Conservation (phyloP, 2,329 filamentous ascomycete genomes). For the Hypoxylon rubiginosum region DNA sequence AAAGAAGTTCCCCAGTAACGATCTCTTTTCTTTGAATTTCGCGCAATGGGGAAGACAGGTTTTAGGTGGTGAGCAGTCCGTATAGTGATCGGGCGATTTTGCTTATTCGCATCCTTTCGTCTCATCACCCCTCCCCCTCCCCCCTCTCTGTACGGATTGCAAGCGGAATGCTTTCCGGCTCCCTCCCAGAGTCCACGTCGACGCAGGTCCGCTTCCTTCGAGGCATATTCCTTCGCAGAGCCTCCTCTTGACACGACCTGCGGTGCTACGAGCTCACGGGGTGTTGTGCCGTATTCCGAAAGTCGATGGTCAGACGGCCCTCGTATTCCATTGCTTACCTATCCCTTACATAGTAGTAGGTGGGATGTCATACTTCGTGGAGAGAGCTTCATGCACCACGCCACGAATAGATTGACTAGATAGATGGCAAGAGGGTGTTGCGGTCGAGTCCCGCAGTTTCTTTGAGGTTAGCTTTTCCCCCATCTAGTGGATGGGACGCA, state of each 20-base stretch:
- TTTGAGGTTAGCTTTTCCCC: neutral
- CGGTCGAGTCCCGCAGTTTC: neutral
- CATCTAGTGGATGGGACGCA: neutral
- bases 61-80: neutral
- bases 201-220: conserved; percentile 27
- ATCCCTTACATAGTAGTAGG: neutral
- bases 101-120: neutral
- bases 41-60: neutral
- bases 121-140: neutral
- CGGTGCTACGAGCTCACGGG: conserved; percentile 10
- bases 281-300: conserved; percentile 29
- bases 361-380: neutral
- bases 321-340: conserved; percentile 22
- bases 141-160: neutral
- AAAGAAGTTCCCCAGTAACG: neutral
- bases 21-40: neutral
- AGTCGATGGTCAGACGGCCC: conserved; percentile 4
- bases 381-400: neutral
- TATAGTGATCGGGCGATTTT: conserved; percentile 3
- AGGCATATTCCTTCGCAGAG: conserved; percentile 21
- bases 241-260: conserved; percentile 8
- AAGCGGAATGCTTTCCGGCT: conserved; percentile 8
- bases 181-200: conserved; percentile 11
- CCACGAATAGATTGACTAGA: neutral
- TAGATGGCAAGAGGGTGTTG: neutral